Evolutionary conservation across 1,139 yeast species (phyloP), one percentile per base, ranked within the genome.

Genomic region (Zygotorulaspora mrakii): DNA sequence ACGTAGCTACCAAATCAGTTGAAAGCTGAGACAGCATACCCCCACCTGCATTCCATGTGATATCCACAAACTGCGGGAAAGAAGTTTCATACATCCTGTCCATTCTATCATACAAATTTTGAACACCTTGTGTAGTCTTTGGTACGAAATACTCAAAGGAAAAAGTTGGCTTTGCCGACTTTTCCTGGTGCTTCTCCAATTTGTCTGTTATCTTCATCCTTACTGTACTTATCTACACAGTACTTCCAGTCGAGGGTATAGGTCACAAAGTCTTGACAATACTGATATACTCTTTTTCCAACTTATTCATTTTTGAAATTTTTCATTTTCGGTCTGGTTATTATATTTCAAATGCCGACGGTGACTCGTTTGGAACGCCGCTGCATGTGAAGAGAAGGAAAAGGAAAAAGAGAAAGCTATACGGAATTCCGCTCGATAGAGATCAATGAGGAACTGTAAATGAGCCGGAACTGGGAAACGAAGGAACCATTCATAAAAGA

Each of bases 11-110:
- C 77, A 91, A 83, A 55, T 89, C 97, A 40, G 86, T 82, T 31
- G 96, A 55, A 28, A 86, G 69, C 37, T 77, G 77, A 5, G 94
- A 81, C 35, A 84, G 68, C 44, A 89, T 48, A 5, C 57, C 73
- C 6, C 97, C 97, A 31, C 98, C 98, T 2, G 98, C 98, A 57
- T 89, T 89, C 98, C 98, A 91, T 1, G 98, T 91, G 49, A 91
- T 85, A 61, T 91, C 98, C 46, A 91, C 81, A 62, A 91, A 91
- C 48, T 85, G 79, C 1, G 98, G 98, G 49, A 83, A 82, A 55
- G 89, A 71, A 5, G 59, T 53, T 52, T 85, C 89, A 64, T 86
- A 87, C 98, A 91, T 91, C 64, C 96, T 77, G 61, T 91, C 97
- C 94, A 91, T 91, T 62, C 98, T 76, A 63, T 91, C 98, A 66